Evolutionary conservation across 1,284 basidiomycete species (phyloP).

Genomic region (Ceratobasidium sp.): DNA sequence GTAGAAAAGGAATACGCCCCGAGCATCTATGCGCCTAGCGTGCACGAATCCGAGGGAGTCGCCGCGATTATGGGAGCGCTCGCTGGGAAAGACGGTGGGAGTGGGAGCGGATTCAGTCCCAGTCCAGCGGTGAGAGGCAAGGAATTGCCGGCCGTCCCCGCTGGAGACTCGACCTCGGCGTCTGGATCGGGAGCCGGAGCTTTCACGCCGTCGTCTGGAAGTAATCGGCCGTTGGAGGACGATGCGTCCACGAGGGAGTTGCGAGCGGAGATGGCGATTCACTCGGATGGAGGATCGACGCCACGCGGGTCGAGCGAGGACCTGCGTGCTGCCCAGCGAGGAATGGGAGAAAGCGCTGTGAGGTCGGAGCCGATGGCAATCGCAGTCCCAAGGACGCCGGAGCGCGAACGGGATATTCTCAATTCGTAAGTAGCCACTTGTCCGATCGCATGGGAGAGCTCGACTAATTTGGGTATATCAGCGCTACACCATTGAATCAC

Average conservation of each 20-base stretch:
- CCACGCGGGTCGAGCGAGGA: conserved; percentile 42
- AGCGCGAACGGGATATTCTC: conserved; percentile 38
- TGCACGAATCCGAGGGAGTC: conserved; percentile 12
- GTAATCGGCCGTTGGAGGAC: not conserved
- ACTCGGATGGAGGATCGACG: conserved; percentile 41
- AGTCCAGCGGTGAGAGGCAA: conserved; percentile 9
- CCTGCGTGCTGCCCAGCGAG: conserved; percentile 43
- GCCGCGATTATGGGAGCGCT: not conserved
- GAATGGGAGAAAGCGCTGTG: conserved; percentile 10
- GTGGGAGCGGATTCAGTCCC: not conserved
- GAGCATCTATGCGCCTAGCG: conserved; percentile 38
- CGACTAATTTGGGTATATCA: conserved; percentile 3
- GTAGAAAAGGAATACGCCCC: conserved; percentile 81
- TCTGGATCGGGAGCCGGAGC: not conserved
- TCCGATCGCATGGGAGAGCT: not conserved
- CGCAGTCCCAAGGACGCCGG: conserved; percentile 26
- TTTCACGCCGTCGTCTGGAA: not conserved
- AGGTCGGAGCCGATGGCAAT: not conserved
- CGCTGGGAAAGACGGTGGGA: not conserved
- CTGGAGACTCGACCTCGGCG: not conserved
- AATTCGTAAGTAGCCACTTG: conserved; percentile 23
- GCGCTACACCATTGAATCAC: conserved; percentile 49
- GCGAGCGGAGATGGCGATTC: conserved; percentile 17
- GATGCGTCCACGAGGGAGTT: conserved; percentile 1
- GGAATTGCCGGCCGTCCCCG: conserved; percentile 22